Percentiles rank a stretch among this genome's conserved stretches.
Evolutionary conservation across 2,329 filamentous ascomycete species (phyloP).

Genomic region (Pleomassaria siparia): DNA sequence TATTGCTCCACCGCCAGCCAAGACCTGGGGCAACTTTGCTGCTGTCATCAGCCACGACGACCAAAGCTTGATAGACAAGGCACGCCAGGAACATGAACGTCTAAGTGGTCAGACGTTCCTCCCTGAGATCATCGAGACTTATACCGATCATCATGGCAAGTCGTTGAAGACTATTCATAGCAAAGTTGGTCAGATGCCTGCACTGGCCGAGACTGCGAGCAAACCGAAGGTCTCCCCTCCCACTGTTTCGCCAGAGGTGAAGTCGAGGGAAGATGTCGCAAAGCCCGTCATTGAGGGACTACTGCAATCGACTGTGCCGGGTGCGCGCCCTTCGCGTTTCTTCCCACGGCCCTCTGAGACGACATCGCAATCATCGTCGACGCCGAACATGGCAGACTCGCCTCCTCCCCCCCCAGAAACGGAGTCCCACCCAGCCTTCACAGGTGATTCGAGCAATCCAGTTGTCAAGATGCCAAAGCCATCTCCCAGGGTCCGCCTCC

Average conservation of each 20-base stretch:
- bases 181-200: constrained; percentile 19
- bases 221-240: constrained; percentile 17
- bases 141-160: constrained; percentile 33
- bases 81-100: constrained; percentile 31
- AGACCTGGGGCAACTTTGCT: constrained; percentile 34
- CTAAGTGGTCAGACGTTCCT: constrained; percentile 29
- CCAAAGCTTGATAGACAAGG: constrained; percentile 21
- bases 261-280: constrained; percentile 29
- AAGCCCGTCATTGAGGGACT: constrained; percentile 25
- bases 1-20: constrained; percentile 32
- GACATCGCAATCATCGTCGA: constrained; percentile 16
- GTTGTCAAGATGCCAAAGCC: constrained; percentile 70
- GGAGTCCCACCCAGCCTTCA: constrained; percentile 71
- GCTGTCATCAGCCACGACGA: constrained; percentile 36
- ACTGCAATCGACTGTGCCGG: constrained; percentile 26
- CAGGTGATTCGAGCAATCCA: constrained; percentile 65
- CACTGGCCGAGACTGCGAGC: constrained; percentile 10
- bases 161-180: constrained; percentile 32
- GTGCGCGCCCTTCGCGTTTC: constrained; percentile 40
- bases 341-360: constrained; percentile 36
- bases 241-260: constrained; percentile 14
- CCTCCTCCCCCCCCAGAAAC: constrained; percentile 71
- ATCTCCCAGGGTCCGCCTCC: constrained; percentile 78
- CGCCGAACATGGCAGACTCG: constrained; percentile 29
- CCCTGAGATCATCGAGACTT: constrained; percentile 37